A percentile compares a stretch with the other conserved stretches of the same genome.
Conservation (phyloP, 2,329 filamentous ascomycete species). For the Kalmusia sp. region DNA sequence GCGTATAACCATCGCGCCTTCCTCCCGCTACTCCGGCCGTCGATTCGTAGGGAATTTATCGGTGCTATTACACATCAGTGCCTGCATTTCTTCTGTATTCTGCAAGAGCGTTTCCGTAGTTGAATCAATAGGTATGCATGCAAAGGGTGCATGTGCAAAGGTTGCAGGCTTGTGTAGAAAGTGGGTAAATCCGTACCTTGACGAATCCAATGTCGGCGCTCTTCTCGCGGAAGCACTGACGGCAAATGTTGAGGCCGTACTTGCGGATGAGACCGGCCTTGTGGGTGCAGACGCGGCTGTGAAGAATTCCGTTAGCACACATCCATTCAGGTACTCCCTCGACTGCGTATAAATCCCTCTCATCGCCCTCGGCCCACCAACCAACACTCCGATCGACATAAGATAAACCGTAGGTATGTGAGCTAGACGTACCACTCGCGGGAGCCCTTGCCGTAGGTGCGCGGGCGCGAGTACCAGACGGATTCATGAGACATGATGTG, state of each 20-base stretch:
- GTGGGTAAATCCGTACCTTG: constrained; percentile 60
- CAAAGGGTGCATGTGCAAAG: neutral
- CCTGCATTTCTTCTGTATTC: neutral
- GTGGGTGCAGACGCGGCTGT: constrained; percentile 88
- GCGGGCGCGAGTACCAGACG: constrained; percentile 98
- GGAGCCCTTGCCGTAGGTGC: constrained; percentile 96
- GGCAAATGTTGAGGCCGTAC: constrained; percentile 90
- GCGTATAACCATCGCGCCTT: constrained; percentile 36
- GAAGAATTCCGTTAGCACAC: constrained; percentile 36
- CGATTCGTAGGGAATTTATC: constrained; percentile 37
- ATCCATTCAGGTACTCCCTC: constrained; percentile 12
- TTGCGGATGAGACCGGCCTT: constrained; percentile 99
- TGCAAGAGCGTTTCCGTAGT: neutral
- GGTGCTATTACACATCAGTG: constrained; percentile 37
- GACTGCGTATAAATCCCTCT: constrained; percentile 12
- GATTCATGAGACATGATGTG: constrained; percentile 88
- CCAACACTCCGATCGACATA: constrained; percentile 11
- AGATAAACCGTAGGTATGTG: neutral
- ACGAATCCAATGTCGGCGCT: constrained; percentile 71
- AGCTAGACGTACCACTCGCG: constrained; percentile 79
- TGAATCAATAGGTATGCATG: neutral
- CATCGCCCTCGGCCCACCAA: constrained; percentile 24
- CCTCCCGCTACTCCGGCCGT: constrained; percentile 31
- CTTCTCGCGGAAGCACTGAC: constrained; percentile 76
- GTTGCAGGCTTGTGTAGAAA: neutral